Conservation (phyloP, 306 rosid genomes). For the Cucurbita maxima region DNA sequence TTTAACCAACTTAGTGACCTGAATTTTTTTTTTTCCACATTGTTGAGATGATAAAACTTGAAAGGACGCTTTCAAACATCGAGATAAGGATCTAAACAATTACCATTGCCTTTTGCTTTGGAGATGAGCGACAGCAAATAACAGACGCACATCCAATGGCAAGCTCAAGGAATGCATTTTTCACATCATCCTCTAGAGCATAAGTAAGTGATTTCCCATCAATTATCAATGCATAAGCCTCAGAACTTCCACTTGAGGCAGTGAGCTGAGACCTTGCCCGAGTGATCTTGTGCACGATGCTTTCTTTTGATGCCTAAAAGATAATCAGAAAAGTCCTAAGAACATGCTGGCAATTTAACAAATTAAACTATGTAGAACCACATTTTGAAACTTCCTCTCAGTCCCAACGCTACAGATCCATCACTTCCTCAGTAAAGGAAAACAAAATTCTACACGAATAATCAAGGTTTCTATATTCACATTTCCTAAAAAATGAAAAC, state of each 20-base stretch:
- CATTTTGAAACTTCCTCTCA: background rate
- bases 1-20: conserved; percentile 92
- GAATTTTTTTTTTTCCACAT: background rate
- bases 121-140: conserved; percentile 93
- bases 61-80: background rate
- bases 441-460: no score
- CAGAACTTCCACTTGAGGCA: conserved; percentile 38
- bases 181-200: conserved; percentile 62
- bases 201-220: conserved; percentile 92
- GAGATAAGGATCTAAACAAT: conserved; percentile 5
- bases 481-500: no score
- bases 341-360: background rate
- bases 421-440: no score
- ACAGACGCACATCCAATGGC: conserved; percentile 73
- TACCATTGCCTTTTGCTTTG: conserved; percentile 96
- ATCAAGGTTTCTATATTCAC: no score
- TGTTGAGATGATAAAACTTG: background rate
- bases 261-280: conserved; percentile 42
- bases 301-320: conserved; percentile 55
- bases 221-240: conserved; percentile 75
- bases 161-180: conserved; percentile 55
- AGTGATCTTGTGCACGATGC: conserved; percentile 40
- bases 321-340: conserved; percentile 13
- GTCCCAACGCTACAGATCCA: background rate
- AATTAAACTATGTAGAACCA: background rate